Evolutionary conservation across 768 basidiomycete species (phyloP).

Genomic region (Cystofilobasidium bisporidii): DNA sequence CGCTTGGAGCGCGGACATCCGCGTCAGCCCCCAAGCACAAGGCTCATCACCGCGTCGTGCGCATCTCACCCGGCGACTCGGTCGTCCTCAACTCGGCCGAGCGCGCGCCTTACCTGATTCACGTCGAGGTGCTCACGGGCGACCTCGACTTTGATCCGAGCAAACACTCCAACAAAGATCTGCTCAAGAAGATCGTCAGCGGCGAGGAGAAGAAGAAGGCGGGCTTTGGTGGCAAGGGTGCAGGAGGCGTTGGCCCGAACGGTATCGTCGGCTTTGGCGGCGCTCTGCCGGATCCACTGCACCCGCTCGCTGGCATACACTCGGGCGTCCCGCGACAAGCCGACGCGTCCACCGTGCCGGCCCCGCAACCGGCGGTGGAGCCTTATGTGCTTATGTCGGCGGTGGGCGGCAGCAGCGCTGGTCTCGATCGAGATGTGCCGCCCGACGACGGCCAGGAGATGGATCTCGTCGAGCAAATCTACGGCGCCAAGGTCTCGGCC

Average conservation of each 20-base stretch:
- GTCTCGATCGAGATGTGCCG: not conserved
- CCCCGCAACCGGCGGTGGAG: not conserved
- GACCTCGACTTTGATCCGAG: slow-evolving; percentile 88
- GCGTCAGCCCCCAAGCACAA: slow-evolving; percentile 40
- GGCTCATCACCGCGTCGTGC: slow-evolving; percentile 87
- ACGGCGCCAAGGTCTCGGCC: slow-evolving; percentile 47
- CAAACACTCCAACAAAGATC: slow-evolving; percentile 72
- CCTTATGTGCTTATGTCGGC: slow-evolving; percentile 5
- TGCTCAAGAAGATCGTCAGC: slow-evolving; percentile 50
- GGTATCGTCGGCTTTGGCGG: slow-evolving; percentile 18
- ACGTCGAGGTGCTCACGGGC: slow-evolving; percentile 78
- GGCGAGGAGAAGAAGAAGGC: slow-evolving; percentile 38
- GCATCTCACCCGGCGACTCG: slow-evolving; percentile 93
- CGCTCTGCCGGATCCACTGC: slow-evolving; percentile 15
- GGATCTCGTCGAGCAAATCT: slow-evolving; percentile 92
- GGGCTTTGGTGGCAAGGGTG: slow-evolving; percentile 19
- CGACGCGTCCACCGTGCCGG: not conserved
- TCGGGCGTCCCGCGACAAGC: slow-evolving; percentile 3
- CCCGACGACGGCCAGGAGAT: slow-evolving; percentile 65
- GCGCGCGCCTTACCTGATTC: slow-evolving; percentile 81
- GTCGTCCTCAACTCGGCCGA: slow-evolving; percentile 98
- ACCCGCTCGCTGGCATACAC: slow-evolving; percentile 22
- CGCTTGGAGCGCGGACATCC: slow-evolving; percentile 50
- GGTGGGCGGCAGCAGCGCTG: not conserved
- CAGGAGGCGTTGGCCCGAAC: not conserved